These are phyloP conservation scores for Puccinia polysora DNA, from an alignment of 1,284 basidiomycete genomes.

Conservation along the genomic window DNA sequence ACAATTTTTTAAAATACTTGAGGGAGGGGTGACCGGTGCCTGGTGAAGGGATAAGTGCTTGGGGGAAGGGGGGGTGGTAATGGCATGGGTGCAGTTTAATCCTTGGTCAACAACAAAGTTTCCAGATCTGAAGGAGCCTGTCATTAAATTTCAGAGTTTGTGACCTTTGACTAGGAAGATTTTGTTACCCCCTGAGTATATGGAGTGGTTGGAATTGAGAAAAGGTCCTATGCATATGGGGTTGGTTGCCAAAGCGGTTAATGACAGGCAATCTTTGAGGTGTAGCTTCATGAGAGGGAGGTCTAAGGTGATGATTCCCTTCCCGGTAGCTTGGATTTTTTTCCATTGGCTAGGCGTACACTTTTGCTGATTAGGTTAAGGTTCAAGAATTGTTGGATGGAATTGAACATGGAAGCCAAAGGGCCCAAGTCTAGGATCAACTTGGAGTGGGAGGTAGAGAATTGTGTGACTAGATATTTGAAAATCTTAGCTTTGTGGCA, in stretches of 20 bases:
- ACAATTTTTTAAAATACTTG: slow-evolving; percentile 1
- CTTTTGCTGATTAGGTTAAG: not conserved
- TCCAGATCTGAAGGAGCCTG: too few relatives aligned
- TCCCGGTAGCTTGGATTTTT: not conserved
- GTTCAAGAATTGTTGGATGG: not conserved
- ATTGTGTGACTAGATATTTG: too few relatives aligned
- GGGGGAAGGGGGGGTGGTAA: too few relatives aligned
- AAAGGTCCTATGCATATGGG: not conserved
- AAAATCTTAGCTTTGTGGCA: too few relatives aligned
- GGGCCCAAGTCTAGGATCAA: too few relatives aligned
- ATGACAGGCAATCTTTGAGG: not conserved
- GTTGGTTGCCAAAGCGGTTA: not conserved
- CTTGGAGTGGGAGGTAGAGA: too few relatives aligned
- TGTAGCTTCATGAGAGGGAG: not conserved
- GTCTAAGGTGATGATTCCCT: not conserved
- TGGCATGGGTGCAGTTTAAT: too few relatives aligned
- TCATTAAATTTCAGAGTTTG: not conserved
- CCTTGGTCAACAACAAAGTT: too few relatives aligned
- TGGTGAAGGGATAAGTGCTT: too few relatives aligned
- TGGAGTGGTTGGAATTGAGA: not conserved
- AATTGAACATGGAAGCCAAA: too few relatives aligned
- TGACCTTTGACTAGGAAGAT: not conserved
- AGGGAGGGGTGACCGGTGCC: not conserved
- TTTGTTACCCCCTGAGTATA: not conserved
- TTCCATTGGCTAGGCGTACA: not conserved